Base-by-base conservation (phyloP, 805 yeast genomes). In the Candida gorgasii region DNA sequence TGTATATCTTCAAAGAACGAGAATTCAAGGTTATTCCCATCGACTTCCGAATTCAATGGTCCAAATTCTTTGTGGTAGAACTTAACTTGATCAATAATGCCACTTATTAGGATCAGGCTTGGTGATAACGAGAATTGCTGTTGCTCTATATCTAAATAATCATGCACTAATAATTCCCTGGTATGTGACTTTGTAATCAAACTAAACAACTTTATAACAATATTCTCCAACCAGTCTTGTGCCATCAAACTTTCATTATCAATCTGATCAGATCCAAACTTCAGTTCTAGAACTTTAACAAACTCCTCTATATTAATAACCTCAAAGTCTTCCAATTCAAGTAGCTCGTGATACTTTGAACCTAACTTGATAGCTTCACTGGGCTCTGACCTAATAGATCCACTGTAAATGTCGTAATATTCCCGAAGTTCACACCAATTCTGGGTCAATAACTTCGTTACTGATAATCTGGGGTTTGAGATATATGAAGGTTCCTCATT, bases 391-490 rank as follows among this genome's bases (percentile, higher is more conserved):
- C 23, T 5, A 13, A 50, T 61, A 5, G 72, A 62, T 15, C 72
- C 70, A 0, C 82, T 63, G 50, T 76, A 84, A 0, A 79, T 54
- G 17, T 72, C 69, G 54, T 79, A 85, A 45, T 74, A 69, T 14
- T 65, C 69, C 30, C 79, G 63, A 35, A 85, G 61, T 58, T 86
- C 92, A 65, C 93, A 86, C 86, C 89, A 85, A 12, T 72, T 60
- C 23, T 75, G 68, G 0, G 84, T 76, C 8, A 82, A 59, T 7
- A 86, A 56, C 42, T 71, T 75, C 0, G 90, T 82, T 3, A 84
- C 89, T 1, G 81, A 75, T 12, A 81, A 55, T 30, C 85, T 54
- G 13, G 71, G 71, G 12, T 39, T 36, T 1, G 27, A 19, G 0
- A 56, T 27, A 32, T 57, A 58, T 11, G 68, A 60, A 1, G 17